phyloP scores from a whole-genome alignment of 306 rosid species.

The Cicer bijugum region DNA sequence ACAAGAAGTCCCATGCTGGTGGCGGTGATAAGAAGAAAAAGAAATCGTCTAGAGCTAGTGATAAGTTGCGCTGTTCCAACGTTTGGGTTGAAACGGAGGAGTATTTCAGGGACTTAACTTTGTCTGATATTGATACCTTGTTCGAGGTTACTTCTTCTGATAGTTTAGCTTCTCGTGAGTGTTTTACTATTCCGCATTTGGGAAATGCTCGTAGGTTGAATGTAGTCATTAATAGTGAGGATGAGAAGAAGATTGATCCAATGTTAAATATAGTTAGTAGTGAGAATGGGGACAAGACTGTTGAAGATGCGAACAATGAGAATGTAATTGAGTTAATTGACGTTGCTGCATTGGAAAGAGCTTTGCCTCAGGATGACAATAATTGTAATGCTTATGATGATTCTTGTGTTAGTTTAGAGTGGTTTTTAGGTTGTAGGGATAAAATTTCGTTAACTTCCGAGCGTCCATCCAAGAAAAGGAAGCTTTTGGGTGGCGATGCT shows the following conservation, averaged over 20 bases:
- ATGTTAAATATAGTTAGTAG: slow-evolving; percentile 34
- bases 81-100: slow-evolving; percentile 82
- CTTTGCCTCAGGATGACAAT: slow-evolving; percentile 46
- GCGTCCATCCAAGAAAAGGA: slow-evolving; percentile 91
- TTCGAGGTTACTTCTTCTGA: slow-evolving; percentile 54
- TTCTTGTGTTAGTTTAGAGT: slow-evolving; percentile 57
- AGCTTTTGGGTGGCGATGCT: slow-evolving; percentile 80
- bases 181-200: slow-evolving; percentile 56
- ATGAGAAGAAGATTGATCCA: slow-evolving; percentile 23
- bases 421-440: slow-evolving; percentile 86
- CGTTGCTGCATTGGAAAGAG: slow-evolving; percentile 45
- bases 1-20: slow-evolving; percentile 67
- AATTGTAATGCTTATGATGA: slow-evolving; percentile 41
- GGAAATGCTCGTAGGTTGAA: slow-evolving; percentile 45
- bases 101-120: slow-evolving; percentile 72
- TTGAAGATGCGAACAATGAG: slow-evolving; percentile 34
- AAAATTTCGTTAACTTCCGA: slow-evolving; percentile 70
- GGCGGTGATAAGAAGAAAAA: slow-evolving; percentile 69
- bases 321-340: slow-evolving; percentile 39
- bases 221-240: slow-evolving; percentile 37
- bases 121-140: slow-evolving; percentile 70
- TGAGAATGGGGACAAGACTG: slow-evolving; percentile 27
- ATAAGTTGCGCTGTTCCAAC: slow-evolving; percentile 56
- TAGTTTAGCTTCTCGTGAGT: slow-evolving; percentile 53
- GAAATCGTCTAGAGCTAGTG: slow-evolving; percentile 67